Evolutionary conservation across 805 yeast species (phyloP).

Genomic region (Kuraishia piskuri): DNA sequence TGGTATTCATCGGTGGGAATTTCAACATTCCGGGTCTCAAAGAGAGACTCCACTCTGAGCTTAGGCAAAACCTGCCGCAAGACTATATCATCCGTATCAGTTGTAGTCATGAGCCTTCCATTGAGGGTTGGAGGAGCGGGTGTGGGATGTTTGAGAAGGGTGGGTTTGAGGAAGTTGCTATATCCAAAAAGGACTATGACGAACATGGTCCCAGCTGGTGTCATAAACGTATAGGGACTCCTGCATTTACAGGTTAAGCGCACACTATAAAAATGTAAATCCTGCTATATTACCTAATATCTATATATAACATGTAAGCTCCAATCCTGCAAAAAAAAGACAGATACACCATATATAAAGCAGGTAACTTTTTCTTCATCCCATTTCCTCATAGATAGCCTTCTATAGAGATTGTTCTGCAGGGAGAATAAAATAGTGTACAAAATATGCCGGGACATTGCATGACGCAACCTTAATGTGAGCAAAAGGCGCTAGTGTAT

Average conservation of each 20-base stretch:
- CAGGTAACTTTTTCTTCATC: background rate
- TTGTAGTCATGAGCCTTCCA: slow-evolving; percentile 16
- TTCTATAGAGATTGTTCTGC: background rate
- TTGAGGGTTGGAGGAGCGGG: slow-evolving; percentile 44
- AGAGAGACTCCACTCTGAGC: slow-evolving; percentile 49
- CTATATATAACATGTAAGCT: too few species aligned
- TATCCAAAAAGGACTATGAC: slow-evolving; percentile 71
- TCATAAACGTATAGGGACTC: slow-evolving; percentile 10
- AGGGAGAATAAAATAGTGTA: background rate
- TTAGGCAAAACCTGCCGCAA: slow-evolving; percentile 60
- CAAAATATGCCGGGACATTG: slow-evolving; percentile 3
- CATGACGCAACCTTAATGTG: slow-evolving; percentile 2
- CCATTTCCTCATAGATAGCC: background rate
- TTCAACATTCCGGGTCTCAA: slow-evolving; percentile 61
- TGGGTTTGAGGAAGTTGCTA: slow-evolving; percentile 41
- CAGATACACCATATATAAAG: background rate
- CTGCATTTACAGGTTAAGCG: background rate
- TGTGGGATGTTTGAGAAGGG: slow-evolving; percentile 34
- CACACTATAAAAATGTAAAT: too few species aligned
- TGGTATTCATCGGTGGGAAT: slow-evolving; percentile 78
- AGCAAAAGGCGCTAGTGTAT: too few species aligned
- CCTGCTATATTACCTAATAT: background rate
- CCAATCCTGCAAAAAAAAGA: slow-evolving; percentile 7
- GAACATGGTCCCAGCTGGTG: slow-evolving; percentile 65
- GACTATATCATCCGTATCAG: slow-evolving; percentile 56